Base-by-base conservation (phyloP, 768 basidiomycete genomes). In the Kwoniella newhampshirensis region DNA sequence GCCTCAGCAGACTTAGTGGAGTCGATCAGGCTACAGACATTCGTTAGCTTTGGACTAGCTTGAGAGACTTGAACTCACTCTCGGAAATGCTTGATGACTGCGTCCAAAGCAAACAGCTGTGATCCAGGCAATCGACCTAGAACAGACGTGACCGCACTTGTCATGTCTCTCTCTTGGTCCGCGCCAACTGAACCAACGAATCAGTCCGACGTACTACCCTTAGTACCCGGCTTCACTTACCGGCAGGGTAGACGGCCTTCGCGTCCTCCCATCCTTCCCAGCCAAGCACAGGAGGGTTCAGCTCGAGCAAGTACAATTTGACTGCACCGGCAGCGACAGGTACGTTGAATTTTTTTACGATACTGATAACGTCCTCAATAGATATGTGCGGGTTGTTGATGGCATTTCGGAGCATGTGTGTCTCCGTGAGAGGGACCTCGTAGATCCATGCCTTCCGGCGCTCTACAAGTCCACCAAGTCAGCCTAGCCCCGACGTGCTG, bases 211-310 rank as follows among this genome's bases (percentile, higher is more conserved):
- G n/a, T 35, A 25, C 30, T 18, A 15, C 15, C 20, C 25, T 36
- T 44, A 39, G 30, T 47, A n/a, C n/a, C n/a, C 17, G 2, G 3
- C 30, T 23, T 5, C 21, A 66, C 80, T 27, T 46, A 81, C 81
- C 83, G 32, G 79, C 81, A 4, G 90, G 91, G 68, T 96, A 97
- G n/a, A 96, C 63, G 61, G 84, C 86, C 52, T 89, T 83, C 59
- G 93, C 81, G 27, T 96, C 92, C 40, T 93, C 91, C 88, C 92
- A 98, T 42, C 87, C 85, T 67, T 93, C 90, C 81, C 86, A 94
- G 44, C 88, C 78, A 17, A 84, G 82, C 11, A 96, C 75, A 25
- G 94, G 91, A 7, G 90, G 89, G 69, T 91, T 85, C 25, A 98
- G 82, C 75, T 98, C 93, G n/a, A 96, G 80, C 21, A 86, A 73